Evolutionary conservation across 2,329 filamentous ascomycete genomes (phyloP).

Genomic region (Hawksworthiomyces lignivorus): DNA sequence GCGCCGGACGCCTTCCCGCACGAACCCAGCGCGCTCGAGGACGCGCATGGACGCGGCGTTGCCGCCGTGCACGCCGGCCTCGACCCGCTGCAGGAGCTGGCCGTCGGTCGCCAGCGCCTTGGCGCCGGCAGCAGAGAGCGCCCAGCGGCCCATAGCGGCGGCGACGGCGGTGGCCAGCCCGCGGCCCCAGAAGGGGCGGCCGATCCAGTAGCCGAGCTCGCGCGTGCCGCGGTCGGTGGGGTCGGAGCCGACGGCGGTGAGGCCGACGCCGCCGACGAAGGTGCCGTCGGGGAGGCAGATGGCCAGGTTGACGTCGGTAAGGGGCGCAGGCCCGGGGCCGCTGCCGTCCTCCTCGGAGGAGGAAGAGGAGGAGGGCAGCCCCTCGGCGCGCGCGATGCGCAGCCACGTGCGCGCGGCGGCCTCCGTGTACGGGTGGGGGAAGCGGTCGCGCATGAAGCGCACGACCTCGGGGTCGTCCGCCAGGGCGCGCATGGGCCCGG

Average conservation of each 20-base stretch:
- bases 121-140: constrained; percentile 23
- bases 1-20: constrained; percentile 35
- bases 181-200: constrained; percentile 34
- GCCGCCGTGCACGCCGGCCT: constrained; percentile 28
- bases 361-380: no score
- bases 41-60: constrained; percentile 37
- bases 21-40: constrained; percentile 35
- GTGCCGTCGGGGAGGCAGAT: constrained; percentile 25
- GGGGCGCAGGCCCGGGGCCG: not conserved
- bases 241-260: constrained; percentile 28
- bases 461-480: constrained; percentile 33
- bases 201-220: constrained; percentile 45
- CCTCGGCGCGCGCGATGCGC: constrained; percentile 9
- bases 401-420: constrained; percentile 28
- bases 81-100: constrained; percentile 31
- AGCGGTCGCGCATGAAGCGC: constrained; percentile 33
- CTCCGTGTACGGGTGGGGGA: constrained; percentile 38
- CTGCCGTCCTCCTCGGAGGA: not conserved
- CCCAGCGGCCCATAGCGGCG: constrained; percentile 32
- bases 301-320: constrained; percentile 22
- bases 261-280: constrained; percentile 34
- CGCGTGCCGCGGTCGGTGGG: constrained; percentile 29
- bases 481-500: constrained; percentile 22
- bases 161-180: constrained; percentile 37
- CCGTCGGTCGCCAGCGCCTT: not conserved